Conservation (phyloP, 2,329 filamentous ascomycete genomes). For the Ceratocystis diversiconidia region DNA sequence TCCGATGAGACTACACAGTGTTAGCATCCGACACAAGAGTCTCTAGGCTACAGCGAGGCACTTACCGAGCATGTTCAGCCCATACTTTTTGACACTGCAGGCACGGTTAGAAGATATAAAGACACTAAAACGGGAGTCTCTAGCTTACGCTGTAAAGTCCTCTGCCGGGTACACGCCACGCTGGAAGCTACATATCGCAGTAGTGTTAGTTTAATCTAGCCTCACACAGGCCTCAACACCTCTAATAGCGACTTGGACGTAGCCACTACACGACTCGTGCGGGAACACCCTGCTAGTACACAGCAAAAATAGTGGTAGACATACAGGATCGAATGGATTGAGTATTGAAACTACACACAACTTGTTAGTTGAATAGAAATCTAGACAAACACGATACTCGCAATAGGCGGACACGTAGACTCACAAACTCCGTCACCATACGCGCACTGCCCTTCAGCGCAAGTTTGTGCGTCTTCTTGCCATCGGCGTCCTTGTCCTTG, state of each 20-base stretch:
- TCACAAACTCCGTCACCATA: constrained; percentile 86
- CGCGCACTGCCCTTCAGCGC: constrained; percentile 73
- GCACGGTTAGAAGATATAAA: background rate
- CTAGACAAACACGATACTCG: background rate
- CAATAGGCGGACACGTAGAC: constrained; percentile 39
- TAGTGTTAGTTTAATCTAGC: background rate
- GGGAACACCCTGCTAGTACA: background rate
- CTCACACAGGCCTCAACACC: background rate
- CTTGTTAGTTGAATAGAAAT: background rate
- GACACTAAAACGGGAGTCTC: background rate
- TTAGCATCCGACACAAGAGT: constrained; percentile 3
- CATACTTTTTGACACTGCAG: constrained; percentile 82
- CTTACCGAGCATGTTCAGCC: constrained; percentile 82
- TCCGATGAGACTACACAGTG: constrained; percentile 60
- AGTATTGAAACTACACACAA: constrained; percentile 69
- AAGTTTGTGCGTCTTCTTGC: constrained; percentile 88
- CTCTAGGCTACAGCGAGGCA: background rate
- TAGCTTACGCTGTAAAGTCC: constrained; percentile 78
- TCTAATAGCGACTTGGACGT: background rate
- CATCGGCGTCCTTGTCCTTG: constrained; percentile 40
- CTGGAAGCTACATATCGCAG: constrained; percentile 53
- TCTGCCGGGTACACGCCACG: constrained; percentile 77
- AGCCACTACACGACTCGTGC: background rate
- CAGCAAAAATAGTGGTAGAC: constrained; percentile 21
- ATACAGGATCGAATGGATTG: constrained; percentile 90